phyloP scores from a whole-genome alignment of 2,329 filamentous ascomycete species.

The Penicillium sp. region DNA sequence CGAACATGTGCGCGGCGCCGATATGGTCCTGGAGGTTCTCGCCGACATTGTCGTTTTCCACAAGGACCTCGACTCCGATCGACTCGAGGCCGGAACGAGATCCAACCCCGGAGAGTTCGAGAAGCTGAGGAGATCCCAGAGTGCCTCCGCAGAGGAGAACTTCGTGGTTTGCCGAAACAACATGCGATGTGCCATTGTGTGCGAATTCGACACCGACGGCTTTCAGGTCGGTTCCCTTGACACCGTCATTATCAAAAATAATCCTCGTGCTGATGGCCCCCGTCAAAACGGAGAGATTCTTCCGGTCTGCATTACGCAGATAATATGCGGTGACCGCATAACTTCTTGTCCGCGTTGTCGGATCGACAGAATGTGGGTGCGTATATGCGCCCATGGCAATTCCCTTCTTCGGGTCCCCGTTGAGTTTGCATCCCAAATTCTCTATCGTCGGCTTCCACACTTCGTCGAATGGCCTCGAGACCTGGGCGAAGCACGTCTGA shows the following conservation, averaged over 20 bases:
- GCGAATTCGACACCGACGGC: slow-evolving; percentile 4
- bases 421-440: neutral
- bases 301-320: neutral
- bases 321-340: slow-evolving; percentile 3
- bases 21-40: slow-evolving; percentile 50
- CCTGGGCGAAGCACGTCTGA: too few species aligned
- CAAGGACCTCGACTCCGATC: slow-evolving; percentile 42
- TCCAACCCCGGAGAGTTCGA: slow-evolving; percentile 60
- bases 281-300: neutral
- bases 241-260: neutral
- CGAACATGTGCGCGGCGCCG: too few species aligned
- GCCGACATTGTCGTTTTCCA: slow-evolving; percentile 47
- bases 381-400: slow-evolving; percentile 35
- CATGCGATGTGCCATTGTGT: slow-evolving; percentile 22
- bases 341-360: slow-evolving; percentile 14
- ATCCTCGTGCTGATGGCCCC: neutral
- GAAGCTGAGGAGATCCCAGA: slow-evolving; percentile 54
- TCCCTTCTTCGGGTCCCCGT: slow-evolving; percentile 11
- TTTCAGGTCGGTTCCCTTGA: neutral
- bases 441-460: too few species aligned
- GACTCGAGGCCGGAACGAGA: slow-evolving; percentile 40
- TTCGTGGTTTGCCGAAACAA: slow-evolving; percentile 43
- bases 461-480: too few species aligned
- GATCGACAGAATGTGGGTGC: slow-evolving; percentile 18
- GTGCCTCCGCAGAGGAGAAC: slow-evolving; percentile 58